Evolutionary conservation across 352 stramenopile genomes (phyloP), one percentile per base, ranked within the genome.

Genomic region (Globisporangium ultimum): DNA sequence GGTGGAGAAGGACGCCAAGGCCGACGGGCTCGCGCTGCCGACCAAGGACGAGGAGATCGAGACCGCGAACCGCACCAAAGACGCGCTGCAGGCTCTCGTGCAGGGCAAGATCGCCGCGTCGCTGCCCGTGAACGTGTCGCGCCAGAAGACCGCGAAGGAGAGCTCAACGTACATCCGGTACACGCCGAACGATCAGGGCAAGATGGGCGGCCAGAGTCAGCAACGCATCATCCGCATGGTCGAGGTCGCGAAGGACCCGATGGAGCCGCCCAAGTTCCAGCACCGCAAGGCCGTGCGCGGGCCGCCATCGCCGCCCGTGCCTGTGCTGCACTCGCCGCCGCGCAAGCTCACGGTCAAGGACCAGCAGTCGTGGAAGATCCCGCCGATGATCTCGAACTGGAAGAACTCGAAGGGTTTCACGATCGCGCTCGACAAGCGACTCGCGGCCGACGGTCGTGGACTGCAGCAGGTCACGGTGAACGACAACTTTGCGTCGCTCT

Each of bases 401-500:
- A 99, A 99, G 70, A 99, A 99, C 82, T 91, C 92, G 0, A 95
- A 96, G 49, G 98, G 97, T 0, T 99, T 99, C 70, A 99, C 97
- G 8, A 99, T 99, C 72, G 96, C 97, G 22, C 75, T 99, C 41
- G 97, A 99, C 76, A 99, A 99, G 82, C 93, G 98, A 32, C 87
- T 99, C 17, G 97, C 97, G 0, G 97, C 97, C 15, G 97, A 99
- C 76, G 98, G 98, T 36, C 88, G 97, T 28, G 95, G 96, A 4
- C 80, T 99, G 53, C 86, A 98, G 61, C 95, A 98, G 60, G 75
- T 91, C 28, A 98, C 94, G 0, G 96, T 99, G 48, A 99, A 99
- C 84, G 90, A 98, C 62, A 98, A 99, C 63, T 99, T 99, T 84
- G 97, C 98, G 34, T 97, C 93, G 24, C 80, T 99, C 46, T 90